These are phyloP conservation scores for Colletotrichum liriopes DNA, from an alignment of 2,329 filamentous ascomycete species.

Conservation along the genomic window DNA sequence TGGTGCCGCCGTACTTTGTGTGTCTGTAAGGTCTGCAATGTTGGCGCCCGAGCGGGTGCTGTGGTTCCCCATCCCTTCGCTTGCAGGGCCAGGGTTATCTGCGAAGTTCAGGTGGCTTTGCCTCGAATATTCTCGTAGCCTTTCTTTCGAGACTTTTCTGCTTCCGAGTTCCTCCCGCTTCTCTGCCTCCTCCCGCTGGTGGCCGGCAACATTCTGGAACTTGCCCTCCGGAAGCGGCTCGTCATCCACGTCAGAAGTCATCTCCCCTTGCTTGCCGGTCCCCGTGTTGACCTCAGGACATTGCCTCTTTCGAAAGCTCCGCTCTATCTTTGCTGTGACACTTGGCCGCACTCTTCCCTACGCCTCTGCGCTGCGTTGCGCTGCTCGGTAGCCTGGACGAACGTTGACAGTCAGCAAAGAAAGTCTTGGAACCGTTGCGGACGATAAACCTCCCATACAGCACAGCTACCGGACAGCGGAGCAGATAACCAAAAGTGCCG, in stretches of 20 bases:
- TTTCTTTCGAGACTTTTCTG: constrained; percentile 2
- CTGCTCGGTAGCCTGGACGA: not conserved
- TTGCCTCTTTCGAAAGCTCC: not conserved
- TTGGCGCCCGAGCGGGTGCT: constrained; percentile 4
- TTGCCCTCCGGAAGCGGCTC: not conserved
- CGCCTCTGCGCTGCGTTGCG: not conserved
- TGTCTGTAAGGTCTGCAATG: not conserved
- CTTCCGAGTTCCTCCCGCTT: not conserved
- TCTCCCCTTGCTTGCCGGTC: not conserved
- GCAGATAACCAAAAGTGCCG: constrained; percentile 26
- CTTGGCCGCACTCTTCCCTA: not conserved
- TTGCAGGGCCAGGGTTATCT: constrained; percentile 31
- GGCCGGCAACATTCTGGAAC: constrained; percentile 6
- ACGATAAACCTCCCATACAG: not conserved
- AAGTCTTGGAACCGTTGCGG: not conserved
- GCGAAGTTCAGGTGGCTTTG: constrained; percentile 41
- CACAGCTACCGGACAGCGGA: constrained; percentile 4
- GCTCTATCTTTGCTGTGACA: no score
- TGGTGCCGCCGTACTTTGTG: constrained; percentile 2
- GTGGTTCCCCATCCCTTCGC: constrained; percentile 23
- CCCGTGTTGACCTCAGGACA: not conserved
- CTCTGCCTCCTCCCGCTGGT: no score
- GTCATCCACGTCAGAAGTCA: not conserved
- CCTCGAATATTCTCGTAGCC: constrained; percentile 17
- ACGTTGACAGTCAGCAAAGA: not conserved